Conservation (phyloP, 73 alveolate species). For the Stentor roeselii region DNA sequence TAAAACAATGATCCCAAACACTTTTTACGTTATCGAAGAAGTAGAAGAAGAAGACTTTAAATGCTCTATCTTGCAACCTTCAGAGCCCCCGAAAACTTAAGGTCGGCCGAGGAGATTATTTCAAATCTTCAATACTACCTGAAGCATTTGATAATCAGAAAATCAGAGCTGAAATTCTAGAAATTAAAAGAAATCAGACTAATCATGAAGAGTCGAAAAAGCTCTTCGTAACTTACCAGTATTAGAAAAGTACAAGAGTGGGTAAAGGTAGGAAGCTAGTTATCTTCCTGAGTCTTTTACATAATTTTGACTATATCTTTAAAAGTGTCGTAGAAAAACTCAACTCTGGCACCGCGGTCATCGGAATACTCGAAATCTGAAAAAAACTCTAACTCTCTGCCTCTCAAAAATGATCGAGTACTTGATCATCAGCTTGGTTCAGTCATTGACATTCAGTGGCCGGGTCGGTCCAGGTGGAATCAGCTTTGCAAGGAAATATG, state of each 20-base stretch:
- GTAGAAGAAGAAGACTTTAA: constrained; percentile 17
- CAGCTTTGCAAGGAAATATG: too few species aligned
- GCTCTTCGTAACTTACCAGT: not conserved
- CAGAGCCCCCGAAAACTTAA: not conserved
- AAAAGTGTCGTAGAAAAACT: constrained; percentile 8
- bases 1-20: not conserved
- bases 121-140: not conserved
- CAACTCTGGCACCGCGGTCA: constrained; percentile 4
- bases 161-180: not conserved
- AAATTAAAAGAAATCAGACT: not conserved
- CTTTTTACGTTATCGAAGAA: constrained; percentile 14
- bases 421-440: not conserved
- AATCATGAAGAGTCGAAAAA: not conserved
- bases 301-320: not conserved
- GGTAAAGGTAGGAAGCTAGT: not conserved
- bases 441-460: too few species aligned
- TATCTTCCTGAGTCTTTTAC: not conserved
- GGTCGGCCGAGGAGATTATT: not conserved
- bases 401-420: not conserved
- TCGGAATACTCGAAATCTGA: not conserved
- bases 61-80: not conserved
- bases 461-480: too few species aligned
- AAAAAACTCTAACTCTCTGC: not conserved
- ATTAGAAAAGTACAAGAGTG: not conserved
- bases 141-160: not conserved